Evolutionary conservation across 1,139 yeast genomes (phyloP).

Genomic region (Arxiozyma telluris): DNA sequence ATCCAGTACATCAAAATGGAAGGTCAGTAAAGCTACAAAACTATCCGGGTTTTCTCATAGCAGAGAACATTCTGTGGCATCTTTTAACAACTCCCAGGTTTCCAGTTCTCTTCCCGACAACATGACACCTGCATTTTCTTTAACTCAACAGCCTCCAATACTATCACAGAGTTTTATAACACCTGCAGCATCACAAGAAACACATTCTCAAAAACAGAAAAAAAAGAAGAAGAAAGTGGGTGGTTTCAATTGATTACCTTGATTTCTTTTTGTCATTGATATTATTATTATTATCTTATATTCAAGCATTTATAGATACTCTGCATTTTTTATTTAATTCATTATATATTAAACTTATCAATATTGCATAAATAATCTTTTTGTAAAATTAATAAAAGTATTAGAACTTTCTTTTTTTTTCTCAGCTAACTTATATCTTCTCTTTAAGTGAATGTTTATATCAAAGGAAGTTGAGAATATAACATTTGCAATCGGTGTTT

Average conservation of each 20-base stretch:
- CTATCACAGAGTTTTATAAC: conserved; percentile 1
- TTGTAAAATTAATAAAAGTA: too few relatives aligned
- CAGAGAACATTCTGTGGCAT: conserved; percentile 3
- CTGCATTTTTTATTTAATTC: conserved; percentile 1
- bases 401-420: too few relatives aligned
- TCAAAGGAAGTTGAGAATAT: too few relatives aligned
- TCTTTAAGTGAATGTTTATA: too few relatives aligned
- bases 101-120: conserved; percentile 18
- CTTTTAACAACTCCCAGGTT: conserved; percentile 2
- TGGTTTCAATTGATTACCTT: conserved; percentile 20
- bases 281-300: not conserved
- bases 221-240: conserved; percentile 25
- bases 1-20: not conserved
- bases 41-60: conserved; percentile 3
- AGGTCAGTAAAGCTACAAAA: not conserved
- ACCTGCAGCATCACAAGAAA: conserved; percentile 13
- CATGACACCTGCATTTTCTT: conserved; percentile 27
- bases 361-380: not conserved
- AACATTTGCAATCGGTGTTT: too few relatives aligned
- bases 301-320: conserved; percentile 3
- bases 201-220: conserved; percentile 12
- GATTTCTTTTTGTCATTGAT: not conserved
- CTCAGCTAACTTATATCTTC: too few relatives aligned
- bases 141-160: conserved; percentile 12
- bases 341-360: not conserved